phyloP scores from a whole-genome alignment of 306 rosid species.

The Leucaena leucocephala region DNA sequence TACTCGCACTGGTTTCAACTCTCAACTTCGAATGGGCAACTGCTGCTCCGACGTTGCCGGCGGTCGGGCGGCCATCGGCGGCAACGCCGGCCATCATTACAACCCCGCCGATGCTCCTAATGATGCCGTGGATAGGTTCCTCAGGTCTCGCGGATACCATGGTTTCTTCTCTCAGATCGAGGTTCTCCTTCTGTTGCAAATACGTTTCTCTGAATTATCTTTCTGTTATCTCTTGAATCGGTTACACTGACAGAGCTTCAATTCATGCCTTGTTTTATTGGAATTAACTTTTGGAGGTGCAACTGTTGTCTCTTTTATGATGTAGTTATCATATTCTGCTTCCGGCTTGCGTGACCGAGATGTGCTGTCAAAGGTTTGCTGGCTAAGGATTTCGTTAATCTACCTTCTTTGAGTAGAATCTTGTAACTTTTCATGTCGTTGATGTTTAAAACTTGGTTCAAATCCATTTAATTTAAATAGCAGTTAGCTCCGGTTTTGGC shows the following conservation, averaged over 20 bases:
- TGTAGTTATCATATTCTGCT: conserved; percentile 88
- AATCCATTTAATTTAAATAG: background rate
- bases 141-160: conserved; percentile 76
- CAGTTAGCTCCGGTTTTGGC: background rate
- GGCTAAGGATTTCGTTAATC: conserved; percentile 38
- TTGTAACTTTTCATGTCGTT: background rate
- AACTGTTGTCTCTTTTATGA: conserved; percentile 24
- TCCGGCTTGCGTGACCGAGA: conserved; percentile 82
- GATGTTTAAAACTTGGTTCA: background rate
- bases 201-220: background rate
- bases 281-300: background rate
- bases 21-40: conserved; percentile 63
- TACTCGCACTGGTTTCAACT: conserved; percentile 28
- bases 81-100: conserved; percentile 40
- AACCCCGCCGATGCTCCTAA: conserved; percentile 52
- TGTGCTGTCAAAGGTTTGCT: conserved; percentile 84
- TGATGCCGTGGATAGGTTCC: conserved; percentile 72
- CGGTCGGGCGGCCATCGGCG: conserved; percentile 74
- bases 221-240: background rate
- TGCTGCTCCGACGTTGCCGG: conserved; percentile 85
- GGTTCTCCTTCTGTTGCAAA: conserved; percentile 49
- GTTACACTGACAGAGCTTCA: conserved; percentile 12
- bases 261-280: background rate
- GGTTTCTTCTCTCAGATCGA: conserved; percentile 97
- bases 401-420: background rate